Percentiles rank a stretch among this genome's conserved stretches.
These are phyloP conservation scores for Aspergillus fumigatiaffinis DNA, from an alignment of 2,329 filamentous ascomycete genomes.

Conservation along the genomic window DNA sequence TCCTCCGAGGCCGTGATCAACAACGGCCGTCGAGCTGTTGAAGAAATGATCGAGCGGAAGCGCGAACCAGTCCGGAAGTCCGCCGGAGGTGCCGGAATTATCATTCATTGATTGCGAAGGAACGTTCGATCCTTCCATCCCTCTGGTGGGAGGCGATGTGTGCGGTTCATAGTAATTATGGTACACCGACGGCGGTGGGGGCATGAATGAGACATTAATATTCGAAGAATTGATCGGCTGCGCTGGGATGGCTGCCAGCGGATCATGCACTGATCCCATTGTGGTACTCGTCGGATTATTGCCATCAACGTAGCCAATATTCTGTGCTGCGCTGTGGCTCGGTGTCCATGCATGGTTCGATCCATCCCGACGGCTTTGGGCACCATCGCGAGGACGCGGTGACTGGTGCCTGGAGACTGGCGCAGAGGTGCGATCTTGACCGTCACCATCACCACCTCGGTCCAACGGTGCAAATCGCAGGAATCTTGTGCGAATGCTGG, in stretches of 20 bases:
- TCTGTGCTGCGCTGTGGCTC: constrained; percentile 11
- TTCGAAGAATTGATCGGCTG: constrained; percentile 44
- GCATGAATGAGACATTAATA: constrained; percentile 46
- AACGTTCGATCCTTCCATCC: constrained; percentile 26
- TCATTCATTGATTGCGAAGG: constrained; percentile 28
- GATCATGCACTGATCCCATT: constrained; percentile 33
- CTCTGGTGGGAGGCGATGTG: constrained; percentile 29
- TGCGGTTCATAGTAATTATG: constrained; percentile 42
- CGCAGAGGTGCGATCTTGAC: constrained; percentile 33
- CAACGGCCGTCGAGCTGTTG: constrained; percentile 42
- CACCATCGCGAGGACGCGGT: constrained; percentile 29
- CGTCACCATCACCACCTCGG: constrained; percentile 39
- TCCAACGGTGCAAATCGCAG: constrained; percentile 54
- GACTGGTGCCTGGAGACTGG: constrained; percentile 35
- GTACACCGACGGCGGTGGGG: constrained; percentile 44
- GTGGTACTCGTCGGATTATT: constrained; percentile 17
- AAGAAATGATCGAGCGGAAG: constrained; percentile 60
- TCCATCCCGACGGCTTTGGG: constrained; percentile 23
- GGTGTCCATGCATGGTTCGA: constrained; percentile 25
- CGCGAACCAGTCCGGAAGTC: constrained; percentile 56
- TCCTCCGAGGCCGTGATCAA: constrained; percentile 54
- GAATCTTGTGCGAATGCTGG: constrained; percentile 56
- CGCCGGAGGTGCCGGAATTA: constrained; percentile 23
- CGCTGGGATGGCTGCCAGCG: constrained; percentile 41
- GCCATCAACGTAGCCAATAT: constrained; percentile 26